Evolutionary conservation across 2,329 filamentous ascomycete genomes (phyloP).

Genomic region (Cytospora piceicola): DNA sequence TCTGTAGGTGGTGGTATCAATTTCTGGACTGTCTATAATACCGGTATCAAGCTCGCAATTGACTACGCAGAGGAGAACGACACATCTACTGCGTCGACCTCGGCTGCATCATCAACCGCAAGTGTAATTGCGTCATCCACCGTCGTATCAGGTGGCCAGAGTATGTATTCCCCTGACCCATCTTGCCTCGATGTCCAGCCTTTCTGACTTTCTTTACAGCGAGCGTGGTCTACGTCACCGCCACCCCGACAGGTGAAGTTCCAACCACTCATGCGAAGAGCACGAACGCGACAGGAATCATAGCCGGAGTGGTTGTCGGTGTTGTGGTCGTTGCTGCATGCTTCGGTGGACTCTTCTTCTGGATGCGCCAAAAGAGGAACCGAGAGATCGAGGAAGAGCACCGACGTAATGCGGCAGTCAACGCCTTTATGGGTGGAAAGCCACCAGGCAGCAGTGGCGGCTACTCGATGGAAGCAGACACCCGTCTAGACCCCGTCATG

Average conservation of each 20-base stretch:
- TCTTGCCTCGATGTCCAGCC: too few relatives aligned
- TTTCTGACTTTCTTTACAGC: conserved; percentile 23
- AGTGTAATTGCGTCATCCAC: conserved; percentile 28
- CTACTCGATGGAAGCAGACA: conserved; percentile 72
- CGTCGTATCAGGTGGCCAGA: conserved; percentile 26
- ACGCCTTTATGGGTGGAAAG: conserved; percentile 70
- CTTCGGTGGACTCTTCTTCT: conserved; percentile 72
- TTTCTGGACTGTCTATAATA: conserved; percentile 56
- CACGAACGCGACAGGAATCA: conserved; percentile 81
- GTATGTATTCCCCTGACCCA: neutral
- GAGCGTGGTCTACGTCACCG: conserved; percentile 36
- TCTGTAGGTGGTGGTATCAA: conserved; percentile 59
- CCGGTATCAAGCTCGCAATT: conserved; percentile 49
- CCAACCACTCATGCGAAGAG: conserved; percentile 34
- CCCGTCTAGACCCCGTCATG: conserved; percentile 85
- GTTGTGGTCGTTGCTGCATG: conserved; percentile 71
- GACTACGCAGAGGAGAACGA: conserved; percentile 37
- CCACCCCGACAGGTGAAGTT: conserved; percentile 36
- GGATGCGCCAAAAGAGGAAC: conserved; percentile 75
- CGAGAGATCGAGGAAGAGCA: conserved; percentile 83
- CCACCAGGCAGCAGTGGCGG: conserved; percentile 66
- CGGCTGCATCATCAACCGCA: conserved; percentile 25
- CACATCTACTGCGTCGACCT: conserved; percentile 42
- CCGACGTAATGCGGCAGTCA: conserved; percentile 77
- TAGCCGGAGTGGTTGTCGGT: conserved; percentile 84